phyloP scores from a whole-genome alignment of 2,329 filamentous ascomycete genomes.

The Didymella glomerata region DNA sequence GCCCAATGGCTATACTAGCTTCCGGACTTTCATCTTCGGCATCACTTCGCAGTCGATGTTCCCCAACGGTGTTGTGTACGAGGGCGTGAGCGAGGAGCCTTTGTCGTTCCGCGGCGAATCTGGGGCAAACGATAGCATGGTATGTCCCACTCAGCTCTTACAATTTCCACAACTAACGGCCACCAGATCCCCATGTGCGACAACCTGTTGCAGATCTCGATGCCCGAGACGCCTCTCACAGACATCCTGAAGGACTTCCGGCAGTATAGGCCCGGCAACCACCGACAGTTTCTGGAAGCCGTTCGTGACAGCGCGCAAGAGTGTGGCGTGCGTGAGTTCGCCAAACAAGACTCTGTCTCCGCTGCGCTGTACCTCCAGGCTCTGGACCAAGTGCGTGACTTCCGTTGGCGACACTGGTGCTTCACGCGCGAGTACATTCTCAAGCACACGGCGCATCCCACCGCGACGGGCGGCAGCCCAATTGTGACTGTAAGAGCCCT shows the following conservation, averaged over 20 bases:
- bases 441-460: constrained; percentile 77
- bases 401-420: constrained; percentile 86
- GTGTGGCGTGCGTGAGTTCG: constrained; percentile 67
- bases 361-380: constrained; percentile 57
- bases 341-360: constrained; percentile 68
- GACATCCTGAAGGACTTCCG: constrained; percentile 89
- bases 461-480: constrained; percentile 80
- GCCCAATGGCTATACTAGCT: constrained; percentile 83
- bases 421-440: constrained; percentile 87
- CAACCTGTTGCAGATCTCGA: constrained; percentile 82
- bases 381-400: constrained; percentile 79
- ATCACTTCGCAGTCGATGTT: constrained; percentile 96
- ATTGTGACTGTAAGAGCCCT: constrained; percentile 69
- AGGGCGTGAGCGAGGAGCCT: constrained; percentile 79
- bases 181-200: constrained; percentile 80
- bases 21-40: constrained; percentile 94
- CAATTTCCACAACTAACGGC: not conserved
- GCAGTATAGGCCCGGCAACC: constrained; percentile 86
- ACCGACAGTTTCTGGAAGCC: constrained; percentile 82
- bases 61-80: constrained; percentile 87
- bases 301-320: constrained; percentile 65
- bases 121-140: constrained; percentile 93
- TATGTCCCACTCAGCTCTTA: constrained; percentile 41
- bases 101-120: constrained; percentile 89
- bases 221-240: constrained; percentile 89